Evolutionary conservation across 73 alveolate species (phyloP).

Genomic region (Tetrahymena borealis): DNA sequence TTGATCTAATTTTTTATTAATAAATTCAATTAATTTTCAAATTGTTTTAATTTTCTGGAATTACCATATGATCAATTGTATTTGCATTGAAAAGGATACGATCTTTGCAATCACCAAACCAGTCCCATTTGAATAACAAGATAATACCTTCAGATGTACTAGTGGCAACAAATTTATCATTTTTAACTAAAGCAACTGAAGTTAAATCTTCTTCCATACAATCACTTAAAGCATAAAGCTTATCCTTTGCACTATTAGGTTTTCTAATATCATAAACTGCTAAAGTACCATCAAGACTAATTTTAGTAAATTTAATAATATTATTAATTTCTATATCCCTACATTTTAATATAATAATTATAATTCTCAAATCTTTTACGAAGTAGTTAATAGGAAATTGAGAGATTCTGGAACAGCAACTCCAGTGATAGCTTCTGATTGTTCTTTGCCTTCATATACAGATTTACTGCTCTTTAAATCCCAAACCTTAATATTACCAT

Average conservation of each 20-base stretch:
- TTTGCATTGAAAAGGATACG: slow-evolving; percentile 80
- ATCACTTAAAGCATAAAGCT: slow-evolving; percentile 87
- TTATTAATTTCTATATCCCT: no score
- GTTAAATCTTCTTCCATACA: slow-evolving; percentile 87
- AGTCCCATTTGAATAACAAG: slow-evolving; percentile 82
- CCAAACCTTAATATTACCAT: slow-evolving; percentile 70
- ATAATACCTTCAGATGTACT: slow-evolving; percentile 81
- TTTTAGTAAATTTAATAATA: no score
- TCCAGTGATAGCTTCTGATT: slow-evolving; percentile 62
- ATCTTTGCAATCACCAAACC: slow-evolving; percentile 95
- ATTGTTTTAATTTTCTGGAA: neutral
- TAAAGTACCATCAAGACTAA: slow-evolving; percentile 82
- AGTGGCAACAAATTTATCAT: slow-evolving; percentile 70
- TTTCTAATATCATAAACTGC: slow-evolving; percentile 76
- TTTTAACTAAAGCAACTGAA: slow-evolving; percentile 57
- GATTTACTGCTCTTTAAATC: slow-evolving; percentile 55
- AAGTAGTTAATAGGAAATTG: neutral
- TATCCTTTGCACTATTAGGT: slow-evolving; percentile 47
- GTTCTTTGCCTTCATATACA: slow-evolving; percentile 47
- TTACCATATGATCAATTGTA: slow-evolving; percentile 75
- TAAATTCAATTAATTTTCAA: neutral
- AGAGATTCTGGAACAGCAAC: slow-evolving; percentile 9
- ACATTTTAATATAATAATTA: neutral
- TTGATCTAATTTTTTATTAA: slow-evolving; percentile 37
- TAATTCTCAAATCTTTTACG: neutral